Base-by-base conservation (phyloP, 805 yeast genomes). In the Cyberlindnera bimundalis region DNA sequence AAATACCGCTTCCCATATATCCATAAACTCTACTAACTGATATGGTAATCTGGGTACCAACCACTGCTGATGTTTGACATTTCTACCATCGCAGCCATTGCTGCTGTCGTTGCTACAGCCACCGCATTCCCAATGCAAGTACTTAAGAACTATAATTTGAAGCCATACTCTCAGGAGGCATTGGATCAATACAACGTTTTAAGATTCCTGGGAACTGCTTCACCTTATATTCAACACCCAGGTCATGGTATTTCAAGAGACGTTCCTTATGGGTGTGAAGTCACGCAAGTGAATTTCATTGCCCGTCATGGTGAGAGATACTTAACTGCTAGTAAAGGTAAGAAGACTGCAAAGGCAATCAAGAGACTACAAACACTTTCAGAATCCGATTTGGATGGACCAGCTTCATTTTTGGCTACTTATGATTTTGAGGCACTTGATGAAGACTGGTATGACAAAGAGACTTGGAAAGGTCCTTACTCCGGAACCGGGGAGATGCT, bases 271-370 rank as follows among this genome's bases (percentile, higher is more conserved):
- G 68, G 67, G 26, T 76, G 82, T 55, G 50, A 59, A 0, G 65
- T 77, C 33, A 77, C 75, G 45, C 83, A 78, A 54, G 82, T 76
- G 8, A 73, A 73, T 48, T 54, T 72, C 48, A 50, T 72, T 27
- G 62, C 68, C 42, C 69, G 84, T 48, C 84, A 79, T 46, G 84
- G 83, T 13, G 84, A 77, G 53, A 65, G 84, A 38, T 78, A 64
- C 55, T 79, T 76, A 12, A 62, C 65, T 10, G 20, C 17, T 8
- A 23, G 43, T 24, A 45, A 34, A 21, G 61, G 60, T n/a, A 23
- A 29, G 6, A 33, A 42, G 3, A 40, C 56, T 6, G 39, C 39
- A 6, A 47, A 48, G 29, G 19, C 43, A 11, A 20, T 51, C 1
- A 37, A 18, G 10, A 35, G 70, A 23, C 64, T 78, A 38, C 60